Conservation (phyloP, 352 stramenopile genomes). For the Globisporangium splendens region DNA sequence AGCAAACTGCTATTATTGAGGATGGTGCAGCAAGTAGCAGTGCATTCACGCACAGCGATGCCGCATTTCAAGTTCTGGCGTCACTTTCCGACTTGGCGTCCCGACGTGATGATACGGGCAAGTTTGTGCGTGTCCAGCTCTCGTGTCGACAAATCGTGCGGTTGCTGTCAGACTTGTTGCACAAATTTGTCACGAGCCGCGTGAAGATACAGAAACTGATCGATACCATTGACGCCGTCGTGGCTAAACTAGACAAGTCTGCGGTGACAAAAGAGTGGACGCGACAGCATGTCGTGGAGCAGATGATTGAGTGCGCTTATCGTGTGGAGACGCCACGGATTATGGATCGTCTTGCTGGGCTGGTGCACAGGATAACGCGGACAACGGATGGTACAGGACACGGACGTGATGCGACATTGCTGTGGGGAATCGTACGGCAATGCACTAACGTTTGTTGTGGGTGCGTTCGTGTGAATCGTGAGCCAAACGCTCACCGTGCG, state of each 20-base stretch:
- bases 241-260: constrained; percentile 15
- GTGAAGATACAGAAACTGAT: constrained; percentile 31
- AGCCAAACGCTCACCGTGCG: constrained; percentile 1
- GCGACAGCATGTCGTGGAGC: constrained; percentile 40
- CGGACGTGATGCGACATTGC: constrained; percentile 12
- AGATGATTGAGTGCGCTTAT: constrained; percentile 45
- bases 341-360: constrained; percentile 17
- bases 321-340: constrained; percentile 11
- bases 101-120: constrained; percentile 19
- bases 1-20: neutral
- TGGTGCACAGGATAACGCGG: constrained; percentile 34
- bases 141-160: constrained; percentile 29
- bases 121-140: constrained; percentile 40
- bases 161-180: constrained; percentile 24
- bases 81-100: constrained; percentile 24
- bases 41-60: constrained; percentile 4
- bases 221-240: constrained; percentile 31
- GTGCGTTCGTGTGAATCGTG: constrained; percentile 8
- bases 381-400: constrained; percentile 7
- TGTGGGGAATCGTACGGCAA: constrained; percentile 54
- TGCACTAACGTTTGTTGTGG: constrained; percentile 62
- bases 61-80: constrained; percentile 15
- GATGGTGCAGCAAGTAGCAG: neutral
- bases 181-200: constrained; percentile 12
- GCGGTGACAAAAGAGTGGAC: constrained; percentile 25